phyloP scores from a whole-genome alignment of 805 yeast genomes.

The Starmera dryadoides region DNA sequence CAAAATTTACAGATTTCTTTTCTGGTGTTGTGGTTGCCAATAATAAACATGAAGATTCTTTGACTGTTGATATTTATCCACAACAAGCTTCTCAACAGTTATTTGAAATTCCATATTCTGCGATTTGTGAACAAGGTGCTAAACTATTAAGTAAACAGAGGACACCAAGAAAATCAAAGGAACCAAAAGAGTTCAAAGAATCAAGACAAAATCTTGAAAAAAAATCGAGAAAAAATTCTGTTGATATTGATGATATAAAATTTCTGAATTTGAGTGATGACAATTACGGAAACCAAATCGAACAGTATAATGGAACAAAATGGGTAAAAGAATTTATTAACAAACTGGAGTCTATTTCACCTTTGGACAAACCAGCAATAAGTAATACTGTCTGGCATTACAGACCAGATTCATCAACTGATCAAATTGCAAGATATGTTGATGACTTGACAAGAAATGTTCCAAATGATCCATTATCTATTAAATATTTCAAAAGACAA shows the following conservation, averaged over 20 bases:
- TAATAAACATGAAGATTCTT: slow-evolving; percentile 7
- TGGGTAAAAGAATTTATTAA: slow-evolving; percentile 3
- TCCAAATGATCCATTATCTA: slow-evolving; percentile 19
- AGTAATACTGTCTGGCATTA: slow-evolving; percentile 16
- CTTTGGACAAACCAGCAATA: background rate
- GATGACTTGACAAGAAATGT: slow-evolving; percentile 6
- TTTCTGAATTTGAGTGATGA: slow-evolving; percentile 1
- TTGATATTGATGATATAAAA: slow-evolving; percentile 1
- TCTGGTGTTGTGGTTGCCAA: slow-evolving; percentile 3
- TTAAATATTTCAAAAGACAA: slow-evolving; percentile 1
- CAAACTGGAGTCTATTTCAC: background rate
- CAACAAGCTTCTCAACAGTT: background rate
- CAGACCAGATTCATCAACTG: slow-evolving; percentile 13
- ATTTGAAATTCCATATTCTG: slow-evolving; percentile 8
- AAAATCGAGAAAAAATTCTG: background rate
- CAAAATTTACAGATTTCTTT: slow-evolving; percentile 1
- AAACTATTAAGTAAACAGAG: background rate
- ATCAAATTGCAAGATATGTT: slow-evolving; percentile 18
- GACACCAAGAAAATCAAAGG: background rate
- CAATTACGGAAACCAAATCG: background rate
- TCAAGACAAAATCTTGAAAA: background rate
- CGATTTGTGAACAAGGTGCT: slow-evolving; percentile 2
- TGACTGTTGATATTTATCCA: slow-evolving; percentile 6
- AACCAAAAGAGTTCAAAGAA: background rate
- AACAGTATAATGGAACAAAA: background rate